A percentile compares a stretch with the other conserved stretches of the same genome.
Evolutionary conservation across 2,329 filamentous ascomycete species (phyloP).

Genomic region (Alternaria postmessia): DNA sequence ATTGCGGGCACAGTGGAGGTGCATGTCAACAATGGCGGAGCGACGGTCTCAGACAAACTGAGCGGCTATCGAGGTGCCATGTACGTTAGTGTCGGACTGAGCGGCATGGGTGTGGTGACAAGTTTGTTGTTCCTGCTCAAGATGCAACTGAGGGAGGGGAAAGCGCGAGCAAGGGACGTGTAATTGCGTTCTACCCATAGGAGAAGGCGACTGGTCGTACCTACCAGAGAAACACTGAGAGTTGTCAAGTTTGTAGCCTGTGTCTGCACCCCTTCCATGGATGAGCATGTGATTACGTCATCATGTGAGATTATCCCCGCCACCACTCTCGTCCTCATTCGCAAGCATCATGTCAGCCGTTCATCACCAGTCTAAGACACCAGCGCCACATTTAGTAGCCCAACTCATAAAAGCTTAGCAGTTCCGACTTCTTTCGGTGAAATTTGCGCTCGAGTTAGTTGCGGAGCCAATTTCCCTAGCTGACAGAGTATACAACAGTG

Average conservation of each 20-base stretch:
- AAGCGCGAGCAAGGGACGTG: neutral
- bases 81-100: slow-evolving; percentile 51
- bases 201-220: neutral
- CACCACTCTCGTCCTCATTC: neutral
- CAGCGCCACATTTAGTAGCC: neutral
- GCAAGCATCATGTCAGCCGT: neutral
- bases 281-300: neutral
- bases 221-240: neutral
- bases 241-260: neutral
- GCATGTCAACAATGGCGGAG: slow-evolving; percentile 47
- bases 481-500: neutral
- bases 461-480: neutral
- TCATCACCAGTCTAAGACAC: neutral
- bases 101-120: slow-evolving; percentile 36
- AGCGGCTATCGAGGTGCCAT: slow-evolving; percentile 51
- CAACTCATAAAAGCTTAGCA: neutral
- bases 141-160: slow-evolving; percentile 19
- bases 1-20: slow-evolving; percentile 55
- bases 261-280: neutral
- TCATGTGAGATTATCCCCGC: neutral
- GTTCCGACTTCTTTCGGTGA: neutral
- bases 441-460: neutral
- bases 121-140: slow-evolving; percentile 37
- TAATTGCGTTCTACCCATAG: neutral
- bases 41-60: slow-evolving; percentile 38